phyloP scores from a whole-genome alignment of 163 green algal species.

The Scenedesmus sp. region DNA sequence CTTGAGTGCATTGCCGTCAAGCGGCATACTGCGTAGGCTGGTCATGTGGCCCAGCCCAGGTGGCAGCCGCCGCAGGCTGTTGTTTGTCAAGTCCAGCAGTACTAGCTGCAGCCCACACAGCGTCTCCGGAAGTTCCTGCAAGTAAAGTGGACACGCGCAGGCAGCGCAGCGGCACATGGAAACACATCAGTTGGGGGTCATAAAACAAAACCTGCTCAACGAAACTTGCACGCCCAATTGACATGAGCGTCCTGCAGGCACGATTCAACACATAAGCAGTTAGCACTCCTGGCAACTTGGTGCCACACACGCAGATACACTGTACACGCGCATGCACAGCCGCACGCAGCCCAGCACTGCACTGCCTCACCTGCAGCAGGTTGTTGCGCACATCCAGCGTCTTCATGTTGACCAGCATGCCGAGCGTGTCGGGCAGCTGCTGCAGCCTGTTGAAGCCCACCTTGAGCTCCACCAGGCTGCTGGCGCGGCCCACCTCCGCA shows the following conservation, averaged over 20 bases:
- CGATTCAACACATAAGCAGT: no score
- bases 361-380: slow-evolving; percentile 19
- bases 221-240: no score
- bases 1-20: slow-evolving; percentile 75
- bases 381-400: slow-evolving; percentile 47
- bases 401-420: slow-evolving; percentile 54
- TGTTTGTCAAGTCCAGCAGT: slow-evolving; percentile 68
- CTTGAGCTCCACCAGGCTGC: slow-evolving; percentile 63
- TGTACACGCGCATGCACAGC: slow-evolving; percentile 1
- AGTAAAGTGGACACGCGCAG: neutral
- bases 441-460: slow-evolving; percentile 64
- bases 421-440: slow-evolving; percentile 59
- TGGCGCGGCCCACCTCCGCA: slow-evolving; percentile 55
- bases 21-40: slow-evolving; percentile 66
- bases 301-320: no score
- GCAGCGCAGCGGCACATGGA: neutral
- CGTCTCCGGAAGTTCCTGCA: slow-evolving; percentile 39
- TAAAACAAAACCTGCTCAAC: no score
- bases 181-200: neutral
- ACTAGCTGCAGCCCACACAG: slow-evolving; percentile 56
- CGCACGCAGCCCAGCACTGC: neutral
- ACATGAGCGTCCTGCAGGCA: no score
- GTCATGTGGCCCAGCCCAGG: slow-evolving; percentile 71
- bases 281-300: no score
- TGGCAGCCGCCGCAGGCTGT: slow-evolving; percentile 63